Conservation (phyloP, 768 basidiomycete genomes). For the Strobilomyces dryophilus region DNA sequence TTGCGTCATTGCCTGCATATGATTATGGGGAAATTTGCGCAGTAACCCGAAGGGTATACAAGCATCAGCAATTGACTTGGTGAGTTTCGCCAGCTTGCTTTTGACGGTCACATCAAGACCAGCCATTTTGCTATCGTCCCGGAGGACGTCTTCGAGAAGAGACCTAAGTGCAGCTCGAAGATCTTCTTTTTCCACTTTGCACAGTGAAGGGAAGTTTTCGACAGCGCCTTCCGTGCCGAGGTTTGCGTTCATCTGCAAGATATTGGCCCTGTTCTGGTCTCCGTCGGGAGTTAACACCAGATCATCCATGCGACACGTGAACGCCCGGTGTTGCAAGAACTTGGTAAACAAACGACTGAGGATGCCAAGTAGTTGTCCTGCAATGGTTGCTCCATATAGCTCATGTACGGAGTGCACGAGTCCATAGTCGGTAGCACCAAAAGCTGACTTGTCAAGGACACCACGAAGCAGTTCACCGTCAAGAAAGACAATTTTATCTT, state of each 20-base stretch:
- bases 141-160: conserved; percentile 85
- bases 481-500: conserved; percentile 86
- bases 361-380: conserved; percentile 88
- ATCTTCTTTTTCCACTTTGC: conserved; percentile 46
- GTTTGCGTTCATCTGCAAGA: conserved; percentile 62
- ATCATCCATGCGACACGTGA: conserved; percentile 99
- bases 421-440: conserved; percentile 94
- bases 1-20: conserved; percentile 99
- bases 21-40: conserved; percentile 94
- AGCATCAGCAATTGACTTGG: conserved; percentile 83
- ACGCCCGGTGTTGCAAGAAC: conserved; percentile 93
- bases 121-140: conserved; percentile 97
- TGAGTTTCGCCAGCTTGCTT: conserved; percentile 79
- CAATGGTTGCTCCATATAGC: conserved; percentile 84
- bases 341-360: conserved; percentile 95
- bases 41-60: conserved; percentile 84
- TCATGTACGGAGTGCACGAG: conserved; percentile 97
- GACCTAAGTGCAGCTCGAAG: conserved; percentile 52
- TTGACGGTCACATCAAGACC: conserved; percentile 93
- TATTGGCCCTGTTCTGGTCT: conserved; percentile 60
- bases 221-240: conserved; percentile 86
- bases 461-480: conserved; percentile 93
- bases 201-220: conserved; percentile 82
- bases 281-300: conserved; percentile 83
- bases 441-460: conserved; percentile 94